Evolutionary conservation across 768 basidiomycete species (phyloP), one percentile per base, ranked within the genome.

Genomic region (Nevesoporus exiguus): DNA sequence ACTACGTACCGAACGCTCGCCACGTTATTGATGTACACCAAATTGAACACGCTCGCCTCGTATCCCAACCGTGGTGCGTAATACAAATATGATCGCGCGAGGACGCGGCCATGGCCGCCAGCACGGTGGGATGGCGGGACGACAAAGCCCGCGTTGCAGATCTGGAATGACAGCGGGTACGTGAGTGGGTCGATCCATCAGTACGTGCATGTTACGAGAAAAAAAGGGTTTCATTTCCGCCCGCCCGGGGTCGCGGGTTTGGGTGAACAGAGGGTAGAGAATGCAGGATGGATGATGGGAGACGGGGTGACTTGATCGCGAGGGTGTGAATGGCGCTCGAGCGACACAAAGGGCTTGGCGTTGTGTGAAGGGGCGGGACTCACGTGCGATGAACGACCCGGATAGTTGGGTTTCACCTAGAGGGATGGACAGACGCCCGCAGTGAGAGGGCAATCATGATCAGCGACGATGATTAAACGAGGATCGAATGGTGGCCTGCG

Each of bases 141-240:
- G 33, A 96, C 76, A 71, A 97, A 97, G 3, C 94, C 94, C 5
- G 81, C 93, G 62, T 96, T 97, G 72, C 91, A 93, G 56, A 89
- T 88, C 86, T 91, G 33, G 36, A 43, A 14, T 37, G 17, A 39
- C 6, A 14, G 24, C 24, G 40, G 27, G 6, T n/a, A 19, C 19
- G 19, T 39, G 27, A 41, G 51, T 45, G 51, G 44, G 36, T 22
- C 30, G 52, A 41, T 53, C 52, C 29, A 36, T 14, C 34, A 7
- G 36, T 7, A 9, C 15, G 22, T 9, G 14, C 1, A 7, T 21
- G 27, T 13, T n/a, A 47, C 9, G 46, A 41, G 17, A 39, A 19
- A 29, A 48, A 1, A 22, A 17, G 17, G 49, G 14, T 7, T 7
- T 45, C 57, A 51, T 59, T 59, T 54, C 39, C 48, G 58, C 34